Evolutionary conservation across 176 grass and related monocot species (phyloP).

Genomic region (Tuctoria greenei): DNA sequence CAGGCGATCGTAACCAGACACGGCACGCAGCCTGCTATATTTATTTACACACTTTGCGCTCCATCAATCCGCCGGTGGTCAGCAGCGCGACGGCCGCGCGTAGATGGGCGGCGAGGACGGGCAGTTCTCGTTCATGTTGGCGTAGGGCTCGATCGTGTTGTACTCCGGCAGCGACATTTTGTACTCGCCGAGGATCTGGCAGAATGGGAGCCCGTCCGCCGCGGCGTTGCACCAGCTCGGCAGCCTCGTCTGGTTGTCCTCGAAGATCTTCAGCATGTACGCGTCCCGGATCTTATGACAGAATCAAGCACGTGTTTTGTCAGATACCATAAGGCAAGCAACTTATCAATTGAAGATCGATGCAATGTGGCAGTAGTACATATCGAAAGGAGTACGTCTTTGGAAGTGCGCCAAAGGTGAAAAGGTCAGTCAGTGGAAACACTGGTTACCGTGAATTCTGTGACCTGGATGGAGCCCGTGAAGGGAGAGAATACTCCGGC

Average conservation of each 20-base stretch:
- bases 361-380: no score
- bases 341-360: neutral
- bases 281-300: constrained; percentile 81
- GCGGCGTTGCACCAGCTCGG: constrained; percentile 75
- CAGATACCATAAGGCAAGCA: neutral
- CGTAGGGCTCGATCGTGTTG: constrained; percentile 81
- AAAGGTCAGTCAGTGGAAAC: neutral
- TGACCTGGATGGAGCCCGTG: constrained; percentile 83
- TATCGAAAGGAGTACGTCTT: no score
- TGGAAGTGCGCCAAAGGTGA: neutral
- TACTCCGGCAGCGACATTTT: constrained; percentile 87
- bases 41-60: no score
- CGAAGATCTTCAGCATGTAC: constrained; percentile 91
- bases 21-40: no score
- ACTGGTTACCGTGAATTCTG: constrained; percentile 98
- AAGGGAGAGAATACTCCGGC: constrained; percentile 76
- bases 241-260: constrained; percentile 77
- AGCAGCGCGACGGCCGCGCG: constrained; percentile 53
- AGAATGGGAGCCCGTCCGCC: constrained; percentile 66
- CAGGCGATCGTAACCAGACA: no score
- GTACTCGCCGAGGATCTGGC: constrained; percentile 91
- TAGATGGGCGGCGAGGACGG: constrained; percentile 76
- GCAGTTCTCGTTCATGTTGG: constrained; percentile 98
- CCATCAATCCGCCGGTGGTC: neutral
- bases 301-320: neutral